Evolutionary conservation across 1,139 yeast genomes (phyloP).

Genomic region (Candida anutae): DNA sequence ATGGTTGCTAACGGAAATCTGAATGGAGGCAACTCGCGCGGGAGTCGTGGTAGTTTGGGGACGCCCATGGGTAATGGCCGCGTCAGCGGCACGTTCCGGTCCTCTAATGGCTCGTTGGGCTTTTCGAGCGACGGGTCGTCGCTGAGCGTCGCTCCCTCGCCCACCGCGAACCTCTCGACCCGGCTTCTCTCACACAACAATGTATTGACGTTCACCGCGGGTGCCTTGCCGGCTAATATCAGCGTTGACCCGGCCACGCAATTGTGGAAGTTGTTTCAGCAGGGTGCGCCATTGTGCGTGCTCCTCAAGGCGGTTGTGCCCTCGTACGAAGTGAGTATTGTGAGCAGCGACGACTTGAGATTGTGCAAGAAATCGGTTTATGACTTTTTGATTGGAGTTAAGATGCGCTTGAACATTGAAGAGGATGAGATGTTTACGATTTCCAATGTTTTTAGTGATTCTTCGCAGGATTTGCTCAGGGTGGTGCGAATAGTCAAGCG

Average conservation of each 20-base stretch:
- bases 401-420: slow-evolving; percentile 61
- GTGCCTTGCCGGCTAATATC: slow-evolving; percentile 64
- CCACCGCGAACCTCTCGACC: too few species aligned
- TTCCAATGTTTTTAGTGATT: slow-evolving; percentile 80
- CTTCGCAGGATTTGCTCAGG: slow-evolving; percentile 68
- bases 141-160: background rate
- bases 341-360: slow-evolving; percentile 70
- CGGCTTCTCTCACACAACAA: slow-evolving; percentile 17
- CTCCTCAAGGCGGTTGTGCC: slow-evolving; percentile 56
- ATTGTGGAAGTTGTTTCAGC: slow-evolving; percentile 80
- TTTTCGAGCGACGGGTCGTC: slow-evolving; percentile 12
- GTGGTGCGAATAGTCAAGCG: slow-evolving; percentile 64
- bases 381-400: slow-evolving; percentile 84
- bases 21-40: background rate
- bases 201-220: slow-evolving; percentile 61
- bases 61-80: slow-evolving; percentile 8
- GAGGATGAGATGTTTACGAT: slow-evolving; percentile 80
- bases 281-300: slow-evolving; percentile 87
- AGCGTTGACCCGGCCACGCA: slow-evolving; percentile 90
- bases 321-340: slow-evolving; percentile 36
- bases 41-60: too few species aligned
- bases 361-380: slow-evolving; percentile 86
- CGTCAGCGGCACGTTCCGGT: slow-evolving; percentile 16
- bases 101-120: slow-evolving; percentile 20
- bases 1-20: background rate